phyloP scores from a whole-genome alignment of 2,329 filamentous ascomycete species.

The Aspergillus sp. region DNA sequence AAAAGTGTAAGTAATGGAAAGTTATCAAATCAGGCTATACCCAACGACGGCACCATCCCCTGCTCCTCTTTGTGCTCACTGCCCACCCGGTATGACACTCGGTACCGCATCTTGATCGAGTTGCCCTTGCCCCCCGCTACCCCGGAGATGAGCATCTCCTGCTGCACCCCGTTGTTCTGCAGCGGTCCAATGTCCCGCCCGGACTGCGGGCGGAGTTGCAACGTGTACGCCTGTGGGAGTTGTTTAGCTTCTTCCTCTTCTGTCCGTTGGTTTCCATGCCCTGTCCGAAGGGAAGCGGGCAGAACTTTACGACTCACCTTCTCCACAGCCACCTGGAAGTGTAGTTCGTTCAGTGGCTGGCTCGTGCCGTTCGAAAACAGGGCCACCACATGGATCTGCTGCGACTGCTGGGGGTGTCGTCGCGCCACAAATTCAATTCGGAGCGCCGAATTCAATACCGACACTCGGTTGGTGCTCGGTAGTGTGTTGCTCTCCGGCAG shows the following conservation, averaged over 20 bases:
- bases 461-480: slow-evolving; percentile 63
- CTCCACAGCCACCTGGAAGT: slow-evolving; percentile 90
- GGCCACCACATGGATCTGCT: slow-evolving; percentile 68
- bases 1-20: not conserved
- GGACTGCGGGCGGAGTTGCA: slow-evolving; percentile 82
- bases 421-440: slow-evolving; percentile 73
- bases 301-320: slow-evolving; percentile 61
- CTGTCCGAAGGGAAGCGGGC: not conserved
- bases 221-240: slow-evolving; percentile 66
- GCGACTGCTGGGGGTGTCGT: slow-evolving; percentile 55
- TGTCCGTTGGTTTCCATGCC: not conserved
- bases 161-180: slow-evolving; percentile 76
- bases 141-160: slow-evolving; percentile 76
- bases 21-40: slow-evolving; percentile 58
- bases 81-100: slow-evolving; percentile 74
- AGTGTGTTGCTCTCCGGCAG: slow-evolving; percentile 63
- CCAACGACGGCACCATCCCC: slow-evolving; percentile 79
- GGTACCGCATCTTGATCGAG: slow-evolving; percentile 87
- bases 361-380: slow-evolving; percentile 80
- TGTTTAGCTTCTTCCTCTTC: not conserved
- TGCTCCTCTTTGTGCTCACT: slow-evolving; percentile 68
- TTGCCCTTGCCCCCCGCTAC: slow-evolving; percentile 72
- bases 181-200: slow-evolving; percentile 71
- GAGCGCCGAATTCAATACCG: slow-evolving; percentile 69
- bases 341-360: slow-evolving; percentile 73